Evolutionary conservation across 2,329 filamentous ascomycete genomes (phyloP), one percentile per base, ranked within the genome.

Genomic region (Curvularia hawaiiensis): DNA sequence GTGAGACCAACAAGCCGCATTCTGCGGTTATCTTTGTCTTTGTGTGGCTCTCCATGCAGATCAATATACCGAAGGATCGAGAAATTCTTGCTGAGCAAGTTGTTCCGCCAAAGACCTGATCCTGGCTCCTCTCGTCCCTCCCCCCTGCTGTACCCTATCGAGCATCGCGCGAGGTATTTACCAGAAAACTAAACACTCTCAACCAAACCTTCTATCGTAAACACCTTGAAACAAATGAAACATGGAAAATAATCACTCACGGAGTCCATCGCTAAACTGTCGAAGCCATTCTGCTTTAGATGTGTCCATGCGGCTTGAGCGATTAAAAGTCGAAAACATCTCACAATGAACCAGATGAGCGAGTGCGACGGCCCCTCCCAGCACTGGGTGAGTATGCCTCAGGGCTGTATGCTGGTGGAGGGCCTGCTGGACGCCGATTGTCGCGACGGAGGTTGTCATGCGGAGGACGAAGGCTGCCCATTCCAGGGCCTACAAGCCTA

Each of bases 141-240:
- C 28, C 30, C 28, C 30, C 20, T 26, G 33, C 31, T 22, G 9
- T n/a, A 31, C 46, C 26, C 22, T 18, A 48, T 38, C 18, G 11
- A 31, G 45, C 30, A 47, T 47, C 30, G 45, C 45, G 45, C 45
- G 45, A 47, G 45, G 46, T 31, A 48, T 48, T 48, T 48, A 38
- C 9, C 7, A 35, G 8, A 48, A 14, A 24, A 14, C 31, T 33
- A 35, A 35, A 20, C 22, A 38, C 11, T 38, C 22, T 16, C 3
- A 39, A 22, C 16, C 38, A 39, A 26, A 12, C 10, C 18, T 8
- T 26, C 14, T 16, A 49, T 14, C 16, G 22, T 39, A 49, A 5
- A 2, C 22, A 39, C 31, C 31, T 26, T 16, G 12, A 49, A 22
- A 26, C 35, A 18, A 26, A 49, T 39, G 20, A 49, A 49, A 26